A percentile compares a stretch with the other conserved stretches of the same genome.
Conservation (phyloP, 2,329 filamentous ascomycete species). For the Sclerotiophoma versabilis region DNA sequence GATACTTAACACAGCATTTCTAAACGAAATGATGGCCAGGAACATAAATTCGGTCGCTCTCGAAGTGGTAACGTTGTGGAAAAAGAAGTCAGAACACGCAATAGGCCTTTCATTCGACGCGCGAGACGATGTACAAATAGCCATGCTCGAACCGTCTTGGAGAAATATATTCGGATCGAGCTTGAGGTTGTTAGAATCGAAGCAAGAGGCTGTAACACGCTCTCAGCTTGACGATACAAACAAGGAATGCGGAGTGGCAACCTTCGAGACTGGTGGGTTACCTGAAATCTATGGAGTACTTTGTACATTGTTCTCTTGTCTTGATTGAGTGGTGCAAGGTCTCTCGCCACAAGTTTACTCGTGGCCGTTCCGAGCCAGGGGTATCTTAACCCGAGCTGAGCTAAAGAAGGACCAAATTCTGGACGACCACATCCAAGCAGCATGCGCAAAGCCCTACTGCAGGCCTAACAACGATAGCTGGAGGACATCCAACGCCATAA, state of each 20-base stretch:
- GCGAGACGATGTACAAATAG: constrained; percentile 1
- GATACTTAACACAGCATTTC: constrained; percentile 1
- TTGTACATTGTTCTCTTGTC: neutral
- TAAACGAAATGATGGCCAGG: constrained; percentile 3
- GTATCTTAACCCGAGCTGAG: constrained; percentile 6
- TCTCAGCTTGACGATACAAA: too few species aligned
- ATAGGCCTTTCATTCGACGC: neutral
- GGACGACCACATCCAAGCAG: neutral
- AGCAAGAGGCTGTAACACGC: neutral
- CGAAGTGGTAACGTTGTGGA: constrained; percentile 3
- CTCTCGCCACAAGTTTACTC: constrained; percentile 7
- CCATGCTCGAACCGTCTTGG: constrained; percentile 17
- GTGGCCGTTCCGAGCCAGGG: constrained; percentile 3
- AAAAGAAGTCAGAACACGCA: neutral
- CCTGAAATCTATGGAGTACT: constrained; percentile 8
- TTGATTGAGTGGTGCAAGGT: constrained; percentile 14
- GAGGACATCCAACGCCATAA: neutral
- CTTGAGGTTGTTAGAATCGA: constrained; percentile 4
- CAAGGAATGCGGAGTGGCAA: neutral
- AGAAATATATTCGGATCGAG: constrained; percentile 11
- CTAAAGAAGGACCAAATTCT: constrained; percentile 6
- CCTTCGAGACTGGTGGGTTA: neutral
- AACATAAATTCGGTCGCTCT: neutral
- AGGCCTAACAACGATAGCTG: neutral
- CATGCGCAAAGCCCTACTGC: neutral